These are phyloP conservation scores for Kluyveromyces siamensis DNA, from an alignment of 805 yeast species.

Conservation along the genomic window DNA sequence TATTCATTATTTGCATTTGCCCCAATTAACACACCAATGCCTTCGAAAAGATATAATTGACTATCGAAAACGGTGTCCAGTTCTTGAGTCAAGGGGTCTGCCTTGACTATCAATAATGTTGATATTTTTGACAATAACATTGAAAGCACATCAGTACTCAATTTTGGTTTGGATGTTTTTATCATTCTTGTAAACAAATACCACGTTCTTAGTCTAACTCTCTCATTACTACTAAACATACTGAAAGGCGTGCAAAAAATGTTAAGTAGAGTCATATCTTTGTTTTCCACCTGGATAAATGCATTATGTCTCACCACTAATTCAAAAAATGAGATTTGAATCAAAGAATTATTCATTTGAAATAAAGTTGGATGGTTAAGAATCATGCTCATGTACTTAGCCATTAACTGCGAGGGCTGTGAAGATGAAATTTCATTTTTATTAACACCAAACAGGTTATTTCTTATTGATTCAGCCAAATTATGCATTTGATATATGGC, in stretches of 20 bases:
- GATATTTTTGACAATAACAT: conserved; percentile 57
- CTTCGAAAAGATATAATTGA: conserved; percentile 78
- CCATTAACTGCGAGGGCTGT: conserved; percentile 46
- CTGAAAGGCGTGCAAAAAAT: conserved; percentile 77
- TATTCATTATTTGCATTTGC: conserved; percentile 36
- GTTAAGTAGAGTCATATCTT: conserved; percentile 55
- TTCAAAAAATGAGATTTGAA: conserved; percentile 78
- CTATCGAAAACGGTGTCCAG: conserved; percentile 61
- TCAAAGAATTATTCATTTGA: conserved; percentile 64
- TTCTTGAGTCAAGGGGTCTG: conserved; percentile 27
- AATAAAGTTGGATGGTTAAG: conserved; percentile 27
- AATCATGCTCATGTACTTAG: conserved; percentile 21
- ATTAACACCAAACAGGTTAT: conserved; percentile 63
- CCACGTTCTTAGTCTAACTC: conserved; percentile 83
- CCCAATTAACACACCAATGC: conserved; percentile 66
- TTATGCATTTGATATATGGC: conserved; percentile 77
- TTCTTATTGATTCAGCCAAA: conserved; percentile 71
- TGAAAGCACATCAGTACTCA: conserved; percentile 42
- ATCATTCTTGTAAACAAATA: conserved; percentile 78
- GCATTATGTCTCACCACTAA: conserved; percentile 70
- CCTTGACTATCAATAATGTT: conserved; percentile 48
- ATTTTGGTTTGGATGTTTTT: conserved; percentile 61
- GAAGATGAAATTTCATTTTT: conserved; percentile 57
- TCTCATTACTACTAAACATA: conserved; percentile 61
- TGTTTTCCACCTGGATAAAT: conserved; percentile 34